These are phyloP conservation scores for Cladosporium sp. DNA, from an alignment of 2,329 filamentous ascomycete genomes.

Conservation along the genomic window DNA sequence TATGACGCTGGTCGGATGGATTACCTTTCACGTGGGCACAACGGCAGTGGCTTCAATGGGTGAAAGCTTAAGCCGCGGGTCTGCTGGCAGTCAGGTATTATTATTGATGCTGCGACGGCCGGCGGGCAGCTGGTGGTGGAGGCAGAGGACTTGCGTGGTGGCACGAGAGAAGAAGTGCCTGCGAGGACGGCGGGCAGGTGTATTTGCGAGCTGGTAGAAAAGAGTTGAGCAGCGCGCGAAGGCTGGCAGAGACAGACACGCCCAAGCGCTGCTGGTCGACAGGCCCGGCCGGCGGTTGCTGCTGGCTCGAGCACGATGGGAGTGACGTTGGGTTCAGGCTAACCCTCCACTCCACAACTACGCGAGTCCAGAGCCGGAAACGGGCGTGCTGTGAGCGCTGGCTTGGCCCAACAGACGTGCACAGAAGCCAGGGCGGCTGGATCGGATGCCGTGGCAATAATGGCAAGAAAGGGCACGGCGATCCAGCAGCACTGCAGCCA, in stretches of 20 bases:
- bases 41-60: not conserved
- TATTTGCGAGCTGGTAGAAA: not conserved
- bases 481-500: not conserved
- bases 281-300: not conserved
- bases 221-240: not conserved
- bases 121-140: not conserved
- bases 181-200: not conserved
- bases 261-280: not conserved
- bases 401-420: not conserved
- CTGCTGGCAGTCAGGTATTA: not conserved
- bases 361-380: not conserved
- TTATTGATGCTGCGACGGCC: not conserved
- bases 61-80: not conserved
- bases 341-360: conserved; percentile 7
- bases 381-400: not conserved
- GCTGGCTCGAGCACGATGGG: not conserved
- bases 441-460: not conserved
- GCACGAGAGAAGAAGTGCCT: not conserved
- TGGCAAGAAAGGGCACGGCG: no score
- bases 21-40: conserved; percentile 9
- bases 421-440: not conserved
- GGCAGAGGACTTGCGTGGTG: not conserved
- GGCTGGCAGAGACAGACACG: conserved; percentile 1
- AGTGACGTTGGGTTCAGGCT: not conserved
- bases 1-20: not conserved